Conservation (phyloP, 805 yeast genomes). For the Teunomyces stri region DNA sequence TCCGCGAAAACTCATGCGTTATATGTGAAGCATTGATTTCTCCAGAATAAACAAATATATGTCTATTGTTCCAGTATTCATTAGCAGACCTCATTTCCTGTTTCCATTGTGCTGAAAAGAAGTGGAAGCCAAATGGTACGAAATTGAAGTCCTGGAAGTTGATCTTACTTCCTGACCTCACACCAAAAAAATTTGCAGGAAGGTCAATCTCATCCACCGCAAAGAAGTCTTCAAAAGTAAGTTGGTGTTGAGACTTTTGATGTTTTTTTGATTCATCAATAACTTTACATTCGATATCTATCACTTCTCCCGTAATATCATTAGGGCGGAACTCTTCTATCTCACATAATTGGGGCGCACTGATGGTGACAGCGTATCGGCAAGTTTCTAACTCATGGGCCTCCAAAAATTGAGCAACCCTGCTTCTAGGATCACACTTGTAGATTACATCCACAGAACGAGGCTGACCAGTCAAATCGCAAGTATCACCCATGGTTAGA, state of each 20-base stretch:
- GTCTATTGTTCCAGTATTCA: constrained; percentile 21
- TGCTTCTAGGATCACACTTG: constrained; percentile 44
- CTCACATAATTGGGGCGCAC: constrained; percentile 50
- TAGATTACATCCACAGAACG: constrained; percentile 56
- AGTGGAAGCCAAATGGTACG: constrained; percentile 31
- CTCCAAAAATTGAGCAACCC: constrained; percentile 26
- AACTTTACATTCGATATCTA: constrained; percentile 29
- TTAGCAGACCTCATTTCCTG: constrained; percentile 11
- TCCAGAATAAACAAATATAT: constrained; percentile 23
- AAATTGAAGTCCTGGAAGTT: constrained; percentile 25
- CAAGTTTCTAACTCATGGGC: constrained; percentile 57
- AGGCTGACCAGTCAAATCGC: constrained; percentile 56
- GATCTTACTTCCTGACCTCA: constrained; percentile 13
- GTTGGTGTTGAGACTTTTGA: background rate
- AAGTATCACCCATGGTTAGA: constrained; percentile 47
- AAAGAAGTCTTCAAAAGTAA: constrained; percentile 17
- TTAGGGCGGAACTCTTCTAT: constrained; percentile 32
- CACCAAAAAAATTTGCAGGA: background rate
- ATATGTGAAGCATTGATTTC: constrained; percentile 14
- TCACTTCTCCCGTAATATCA: constrained; percentile 20
- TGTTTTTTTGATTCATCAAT: constrained; percentile 4
- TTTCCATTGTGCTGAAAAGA: constrained; percentile 23
- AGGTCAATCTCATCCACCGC: background rate
- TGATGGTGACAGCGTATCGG: constrained; percentile 50
- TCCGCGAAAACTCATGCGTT: constrained; percentile 17